A percentile compares a stretch with the other conserved stretches of the same genome.
Evolutionary conservation across 2,329 filamentous ascomycete genomes (phyloP).

Genomic region (Trichoderma polysporum): DNA sequence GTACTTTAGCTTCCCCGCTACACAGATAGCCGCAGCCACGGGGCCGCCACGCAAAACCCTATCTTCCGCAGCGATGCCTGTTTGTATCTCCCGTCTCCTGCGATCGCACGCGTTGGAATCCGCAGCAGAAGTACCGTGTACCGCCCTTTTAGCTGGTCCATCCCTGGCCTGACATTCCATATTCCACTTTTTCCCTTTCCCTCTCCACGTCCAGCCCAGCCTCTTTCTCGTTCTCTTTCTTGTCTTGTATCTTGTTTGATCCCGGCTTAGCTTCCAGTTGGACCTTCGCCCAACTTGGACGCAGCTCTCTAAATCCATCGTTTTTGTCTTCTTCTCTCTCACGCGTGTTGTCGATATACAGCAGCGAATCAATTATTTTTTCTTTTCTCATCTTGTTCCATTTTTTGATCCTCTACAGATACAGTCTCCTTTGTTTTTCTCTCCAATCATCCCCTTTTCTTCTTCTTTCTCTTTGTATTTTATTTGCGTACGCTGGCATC

Average conservation of each 20-base stretch:
- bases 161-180: slow-evolving; percentile 10
- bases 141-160: not conserved
- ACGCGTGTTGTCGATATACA: not conserved
- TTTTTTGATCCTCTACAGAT: not conserved
- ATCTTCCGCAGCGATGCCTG: not conserved
- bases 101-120: not conserved
- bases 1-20: not conserved
- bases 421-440: not conserved
- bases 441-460: not conserved
- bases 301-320: not conserved
- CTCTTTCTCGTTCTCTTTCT: not conserved
- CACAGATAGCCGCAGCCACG: not conserved
- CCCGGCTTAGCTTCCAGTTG: not conserved
- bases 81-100: not conserved
- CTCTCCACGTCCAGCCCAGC: not conserved
- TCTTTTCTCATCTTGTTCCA: not conserved
- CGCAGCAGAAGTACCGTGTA: not conserved
- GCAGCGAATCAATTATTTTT: not conserved
- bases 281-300: not conserved
- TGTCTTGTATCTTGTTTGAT: not conserved
- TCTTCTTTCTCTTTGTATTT: not conserved
- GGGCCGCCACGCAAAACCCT: not conserved
- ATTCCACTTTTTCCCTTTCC: not conserved
- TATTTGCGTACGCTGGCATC: not conserved
- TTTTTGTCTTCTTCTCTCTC: not conserved